These are phyloP conservation scores for Aulographum hederae DNA, from an alignment of 2,329 filamentous ascomycete genomes.

Conservation along the genomic window DNA sequence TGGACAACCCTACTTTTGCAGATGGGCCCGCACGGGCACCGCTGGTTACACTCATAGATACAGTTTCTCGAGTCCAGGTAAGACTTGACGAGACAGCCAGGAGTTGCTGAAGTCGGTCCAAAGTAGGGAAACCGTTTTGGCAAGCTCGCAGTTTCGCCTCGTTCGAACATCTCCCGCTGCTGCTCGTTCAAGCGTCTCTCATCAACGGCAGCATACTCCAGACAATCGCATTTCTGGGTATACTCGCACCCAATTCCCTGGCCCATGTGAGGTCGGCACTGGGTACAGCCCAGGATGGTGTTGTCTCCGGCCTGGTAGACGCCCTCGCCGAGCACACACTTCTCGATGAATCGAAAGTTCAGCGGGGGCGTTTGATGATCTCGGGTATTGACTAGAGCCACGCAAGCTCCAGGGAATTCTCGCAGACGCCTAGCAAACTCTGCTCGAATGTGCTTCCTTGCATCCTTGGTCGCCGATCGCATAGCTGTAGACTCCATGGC, in stretches of 20 bases:
- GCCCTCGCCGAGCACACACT: conserved; percentile 38
- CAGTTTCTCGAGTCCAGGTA: conserved; percentile 26
- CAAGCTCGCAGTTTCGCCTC: conserved; percentile 15
- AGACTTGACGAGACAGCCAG: conserved; percentile 18
- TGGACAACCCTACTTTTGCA: conserved; percentile 67
- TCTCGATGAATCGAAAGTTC: conserved; percentile 50
- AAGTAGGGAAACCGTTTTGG: conserved; percentile 46
- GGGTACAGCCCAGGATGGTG: conserved; percentile 47
- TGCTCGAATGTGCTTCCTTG: conserved; percentile 17
- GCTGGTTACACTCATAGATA: conserved; percentile 66
- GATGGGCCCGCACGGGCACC: conserved; percentile 42
- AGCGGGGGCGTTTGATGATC: conserved; percentile 37
- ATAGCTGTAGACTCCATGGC: background rate
- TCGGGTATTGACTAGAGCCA: conserved; percentile 39
- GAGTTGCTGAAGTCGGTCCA: too few relatives aligned
- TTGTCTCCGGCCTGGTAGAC: conserved; percentile 41
- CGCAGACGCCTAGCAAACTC: conserved; percentile 17
- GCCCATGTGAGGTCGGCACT: conserved; percentile 40
- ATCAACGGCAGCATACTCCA: conserved; percentile 40
- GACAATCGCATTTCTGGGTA: conserved; percentile 42
- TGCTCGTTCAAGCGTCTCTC: conserved; percentile 15
- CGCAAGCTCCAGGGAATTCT: conserved; percentile 25
- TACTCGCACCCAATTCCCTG: conserved; percentile 42
- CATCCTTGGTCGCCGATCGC: conserved; percentile 5
- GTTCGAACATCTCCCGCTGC: conserved; percentile 10